These are phyloP conservation scores for Pichia sp. DNA, from an alignment of 1,139 yeast species.

Conservation along the genomic window DNA sequence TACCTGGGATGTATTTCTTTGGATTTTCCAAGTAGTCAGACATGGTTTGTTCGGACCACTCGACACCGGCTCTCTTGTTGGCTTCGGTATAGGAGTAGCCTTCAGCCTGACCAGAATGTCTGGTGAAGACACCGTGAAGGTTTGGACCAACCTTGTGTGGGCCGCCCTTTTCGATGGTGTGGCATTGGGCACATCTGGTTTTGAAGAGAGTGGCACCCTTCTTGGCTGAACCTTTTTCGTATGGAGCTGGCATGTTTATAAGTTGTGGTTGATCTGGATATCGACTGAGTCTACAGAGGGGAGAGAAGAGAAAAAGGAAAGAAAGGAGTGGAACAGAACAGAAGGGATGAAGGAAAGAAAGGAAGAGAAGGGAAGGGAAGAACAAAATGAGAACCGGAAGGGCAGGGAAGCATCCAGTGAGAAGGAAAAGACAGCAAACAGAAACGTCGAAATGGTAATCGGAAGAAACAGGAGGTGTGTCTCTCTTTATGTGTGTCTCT, in stretches of 20 bases:
- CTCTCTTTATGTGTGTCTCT: background rate
- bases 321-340: background rate
- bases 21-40: constrained; percentile 97
- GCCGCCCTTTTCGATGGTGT: constrained; percentile 93
- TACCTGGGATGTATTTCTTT: constrained; percentile 99
- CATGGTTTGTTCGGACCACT: constrained; percentile 85
- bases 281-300: background rate
- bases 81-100: constrained; percentile 98
- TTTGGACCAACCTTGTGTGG: constrained; percentile 99
- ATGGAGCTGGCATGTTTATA: constrained; percentile 53
- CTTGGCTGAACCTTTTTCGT: constrained; percentile 73
- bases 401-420: constrained; percentile 1
- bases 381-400: background rate
- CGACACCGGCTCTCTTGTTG: constrained; percentile 92
- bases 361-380: background rate
- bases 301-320: background rate
- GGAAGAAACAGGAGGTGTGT: background rate
- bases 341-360: background rate
- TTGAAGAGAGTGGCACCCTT: constrained; percentile 98
- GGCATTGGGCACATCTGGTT: constrained; percentile 99
- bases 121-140: constrained; percentile 90
- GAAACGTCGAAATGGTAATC: constrained; percentile 3
- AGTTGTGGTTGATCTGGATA: background rate
- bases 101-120: constrained; percentile 85
- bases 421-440: background rate